Percentiles rank a stretch among this genome's conserved stretches.
Evolutionary conservation across 1,284 basidiomycete species (phyloP).

Genomic region (Cutaneotrichosporon sp.): DNA sequence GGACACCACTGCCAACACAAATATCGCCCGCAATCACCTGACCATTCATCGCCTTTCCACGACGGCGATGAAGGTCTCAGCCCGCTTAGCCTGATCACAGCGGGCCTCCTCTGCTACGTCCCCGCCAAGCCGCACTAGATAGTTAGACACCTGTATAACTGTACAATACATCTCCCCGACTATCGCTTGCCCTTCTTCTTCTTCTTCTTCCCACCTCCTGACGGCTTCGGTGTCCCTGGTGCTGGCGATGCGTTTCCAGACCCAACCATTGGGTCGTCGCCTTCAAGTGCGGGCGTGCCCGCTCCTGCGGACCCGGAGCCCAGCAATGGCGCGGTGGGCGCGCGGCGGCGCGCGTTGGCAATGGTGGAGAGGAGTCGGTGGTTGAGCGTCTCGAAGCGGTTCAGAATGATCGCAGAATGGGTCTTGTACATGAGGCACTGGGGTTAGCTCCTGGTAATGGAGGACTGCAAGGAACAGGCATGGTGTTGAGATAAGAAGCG

Average conservation of each 20-base stretch:
- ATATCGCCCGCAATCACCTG: too few relatives aligned
- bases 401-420: slow-evolving; percentile 83
- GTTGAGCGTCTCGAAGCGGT: slow-evolving; percentile 88
- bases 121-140: too few relatives aligned
- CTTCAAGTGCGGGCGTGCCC: slow-evolving; percentile 8
- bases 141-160: neutral
- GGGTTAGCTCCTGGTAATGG: too few relatives aligned
- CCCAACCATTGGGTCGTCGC: slow-evolving; percentile 21
- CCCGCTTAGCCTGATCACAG: too few relatives aligned
- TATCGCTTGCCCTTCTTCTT: slow-evolving; percentile 30
- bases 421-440: slow-evolving; percentile 95
- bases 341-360: slow-evolving; percentile 30
- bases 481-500: too few relatives aligned
- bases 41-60: too few relatives aligned
- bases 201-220: slow-evolving; percentile 23
- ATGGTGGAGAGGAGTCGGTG: slow-evolving; percentile 50
- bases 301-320: slow-evolving; percentile 2
- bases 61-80: too few relatives aligned
- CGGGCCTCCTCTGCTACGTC: too few relatives aligned
- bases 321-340: slow-evolving; percentile 4
- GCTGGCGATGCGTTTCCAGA: slow-evolving; percentile 7
- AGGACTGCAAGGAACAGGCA: too few relatives aligned
- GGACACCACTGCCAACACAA: too few relatives aligned
- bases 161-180: slow-evolving; percentile 12
- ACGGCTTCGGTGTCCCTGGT: slow-evolving; percentile 1